Conservation (phyloP, 2,329 filamentous ascomycete species). For the Phaeophleospora eucalypticola region DNA sequence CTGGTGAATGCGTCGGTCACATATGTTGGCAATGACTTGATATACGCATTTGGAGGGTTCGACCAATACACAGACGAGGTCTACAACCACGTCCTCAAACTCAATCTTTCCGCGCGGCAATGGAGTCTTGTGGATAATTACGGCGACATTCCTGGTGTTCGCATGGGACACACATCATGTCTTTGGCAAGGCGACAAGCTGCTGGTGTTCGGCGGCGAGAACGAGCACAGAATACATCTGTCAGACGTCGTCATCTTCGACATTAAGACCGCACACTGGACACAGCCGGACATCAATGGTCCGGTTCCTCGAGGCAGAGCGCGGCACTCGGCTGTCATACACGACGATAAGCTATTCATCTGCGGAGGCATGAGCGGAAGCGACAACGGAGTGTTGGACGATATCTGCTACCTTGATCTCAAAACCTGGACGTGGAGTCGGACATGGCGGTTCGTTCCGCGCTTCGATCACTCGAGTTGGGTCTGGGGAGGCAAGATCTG, state of each 20-base stretch:
- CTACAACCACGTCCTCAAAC: constrained; percentile 90
- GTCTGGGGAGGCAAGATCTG: constrained; percentile 89
- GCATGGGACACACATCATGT: constrained; percentile 98
- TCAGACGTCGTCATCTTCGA: constrained; percentile 96
- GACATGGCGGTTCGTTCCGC: constrained; percentile 88
- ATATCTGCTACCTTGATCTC: constrained; percentile 92
- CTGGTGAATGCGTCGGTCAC: constrained; percentile 97
- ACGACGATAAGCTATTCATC: constrained; percentile 95
- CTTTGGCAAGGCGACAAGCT: constrained; percentile 91
- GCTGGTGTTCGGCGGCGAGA: constrained; percentile 96
- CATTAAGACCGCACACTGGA: constrained; percentile 91
- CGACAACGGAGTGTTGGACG: constrained; percentile 87
- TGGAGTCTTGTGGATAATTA: constrained; percentile 98
- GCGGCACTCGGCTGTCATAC: constrained; percentile 85
- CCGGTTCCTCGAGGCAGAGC: constrained; percentile 84
- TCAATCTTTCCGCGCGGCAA: constrained; percentile 82
- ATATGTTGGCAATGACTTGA: constrained; percentile 86
- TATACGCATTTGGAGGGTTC: constrained; percentile 97
- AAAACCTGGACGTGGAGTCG: constrained; percentile 98
- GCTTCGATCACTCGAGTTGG: constrained; percentile 93
- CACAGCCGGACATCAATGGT: constrained; percentile 80
- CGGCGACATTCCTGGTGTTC: constrained; percentile 92
- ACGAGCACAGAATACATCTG: constrained; percentile 92
- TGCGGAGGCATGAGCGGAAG: constrained; percentile 93
- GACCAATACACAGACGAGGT: constrained; percentile 98